Percentiles rank a stretch among this genome's conserved stretches.
These are phyloP conservation scores for Colletotrichum falcatum DNA, from an alignment of 2,329 filamentous ascomycete genomes.

Conservation along the genomic window DNA sequence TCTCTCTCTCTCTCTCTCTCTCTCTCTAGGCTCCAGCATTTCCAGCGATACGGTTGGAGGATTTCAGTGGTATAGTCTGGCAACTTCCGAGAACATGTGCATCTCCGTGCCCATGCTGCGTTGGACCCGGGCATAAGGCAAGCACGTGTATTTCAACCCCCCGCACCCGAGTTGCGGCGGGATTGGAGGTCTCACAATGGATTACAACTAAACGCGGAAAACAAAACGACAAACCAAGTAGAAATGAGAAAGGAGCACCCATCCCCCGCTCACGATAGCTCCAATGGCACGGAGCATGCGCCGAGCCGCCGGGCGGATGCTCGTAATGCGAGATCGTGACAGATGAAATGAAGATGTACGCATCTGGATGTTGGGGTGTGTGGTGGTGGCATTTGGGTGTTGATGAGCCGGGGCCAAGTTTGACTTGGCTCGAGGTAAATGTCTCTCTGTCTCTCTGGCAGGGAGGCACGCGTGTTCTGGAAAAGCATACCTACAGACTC, in stretches of 20 bases:
- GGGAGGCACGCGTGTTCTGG: constrained; percentile 1
- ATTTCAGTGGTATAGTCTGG: constrained; percentile 20
- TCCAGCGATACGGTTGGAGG: constrained; percentile 27
- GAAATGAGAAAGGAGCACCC: not conserved
- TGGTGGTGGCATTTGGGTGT: not conserved
- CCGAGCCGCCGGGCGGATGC: constrained; percentile 21
- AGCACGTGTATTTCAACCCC: constrained; percentile 25
- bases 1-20: constrained; percentile 35
- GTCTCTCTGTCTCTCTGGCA: not conserved
- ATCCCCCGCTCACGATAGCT: not conserved
- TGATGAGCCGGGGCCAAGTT: not conserved
- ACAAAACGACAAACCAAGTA: not conserved
- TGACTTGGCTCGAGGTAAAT: not conserved
- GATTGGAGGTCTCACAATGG: not conserved
- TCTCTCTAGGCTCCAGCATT: constrained; percentile 39
- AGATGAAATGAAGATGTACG: constrained; percentile 28
- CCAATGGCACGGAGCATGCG: constrained; percentile 14
- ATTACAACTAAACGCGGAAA: not conserved
- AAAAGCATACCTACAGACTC: not conserved
- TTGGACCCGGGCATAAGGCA: constrained; percentile 8
- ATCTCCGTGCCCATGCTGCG: not conserved
- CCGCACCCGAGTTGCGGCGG: constrained; percentile 9
- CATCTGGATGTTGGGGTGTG: constrained; percentile 1
- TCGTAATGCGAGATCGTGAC: constrained; percentile 11
- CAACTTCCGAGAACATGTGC: constrained; percentile 21